Evolutionary conservation across 1,284 basidiomycete species (phyloP).

Genomic region (Cystobasidium slooffiae): DNA sequence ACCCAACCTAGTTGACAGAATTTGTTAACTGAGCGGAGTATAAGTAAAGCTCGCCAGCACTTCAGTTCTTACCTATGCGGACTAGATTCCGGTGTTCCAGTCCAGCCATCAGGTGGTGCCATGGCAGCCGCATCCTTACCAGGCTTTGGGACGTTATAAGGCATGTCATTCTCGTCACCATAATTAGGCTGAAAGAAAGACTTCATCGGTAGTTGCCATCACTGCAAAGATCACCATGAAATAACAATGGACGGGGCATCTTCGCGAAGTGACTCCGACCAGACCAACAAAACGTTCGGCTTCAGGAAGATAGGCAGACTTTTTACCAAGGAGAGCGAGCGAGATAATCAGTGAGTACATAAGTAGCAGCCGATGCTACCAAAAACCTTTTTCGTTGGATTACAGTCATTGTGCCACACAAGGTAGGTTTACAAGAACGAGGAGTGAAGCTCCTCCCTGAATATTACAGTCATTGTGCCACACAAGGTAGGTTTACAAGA

Average conservation of each 20-base stretch:
- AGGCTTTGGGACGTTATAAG: not conserved
- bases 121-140: not conserved
- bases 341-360: not conserved
- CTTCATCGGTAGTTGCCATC: slow-evolving; percentile 46
- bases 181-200: slow-evolving; percentile 42
- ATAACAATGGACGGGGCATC: slow-evolving; percentile 11
- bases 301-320: slow-evolving; percentile 43
- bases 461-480: too few species aligned
- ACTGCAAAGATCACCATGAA: slow-evolving; percentile 15
- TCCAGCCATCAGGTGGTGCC: not conserved
- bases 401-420: too few species aligned
- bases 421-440: too few species aligned
- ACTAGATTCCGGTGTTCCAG: slow-evolving; percentile 19
- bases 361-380: not conserved
- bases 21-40: too few species aligned
- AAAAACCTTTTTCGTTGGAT: too few species aligned
- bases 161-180: slow-evolving; percentile 28
- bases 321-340: slow-evolving; percentile 18
- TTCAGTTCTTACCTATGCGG: slow-evolving; percentile 70
- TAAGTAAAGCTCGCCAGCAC: slow-evolving; percentile 67
- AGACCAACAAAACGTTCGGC: not conserved
- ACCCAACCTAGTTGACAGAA: too few species aligned
- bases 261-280: slow-evolving; percentile 12
- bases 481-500: too few species aligned
- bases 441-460: too few species aligned